These are phyloP conservation scores for Dothidotthia symphoricarpi DNA, from an alignment of 2,329 filamentous ascomycete species.

Conservation along the genomic window DNA sequence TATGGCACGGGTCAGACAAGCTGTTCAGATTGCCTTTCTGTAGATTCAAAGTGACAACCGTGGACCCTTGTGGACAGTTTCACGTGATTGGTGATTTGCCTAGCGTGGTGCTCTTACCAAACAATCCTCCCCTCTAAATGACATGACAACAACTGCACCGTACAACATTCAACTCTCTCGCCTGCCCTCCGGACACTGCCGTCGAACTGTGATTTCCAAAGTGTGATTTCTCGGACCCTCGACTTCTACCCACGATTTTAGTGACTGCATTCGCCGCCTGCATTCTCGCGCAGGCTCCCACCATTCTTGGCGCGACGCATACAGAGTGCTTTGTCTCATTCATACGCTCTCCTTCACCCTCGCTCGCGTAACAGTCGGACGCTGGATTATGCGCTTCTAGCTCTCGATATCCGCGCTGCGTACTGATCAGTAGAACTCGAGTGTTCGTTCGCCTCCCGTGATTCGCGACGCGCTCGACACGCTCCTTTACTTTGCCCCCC, in stretches of 20 bases:
- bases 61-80: too few species aligned
- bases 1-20: too few species aligned
- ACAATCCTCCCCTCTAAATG: constrained; percentile 11
- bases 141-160: constrained; percentile 3
- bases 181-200: not conserved
- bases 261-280: constrained; percentile 5
- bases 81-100: not conserved
- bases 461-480: constrained; percentile 19
- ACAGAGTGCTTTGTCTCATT: constrained; percentile 2
- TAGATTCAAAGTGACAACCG: too few species aligned
- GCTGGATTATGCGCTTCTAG: constrained; percentile 5
- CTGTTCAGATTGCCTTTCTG: not conserved
- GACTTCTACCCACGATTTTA: too few species aligned
- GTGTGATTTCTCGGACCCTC: not conserved
- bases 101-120: constrained; percentile 9
- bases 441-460: constrained; percentile 1
- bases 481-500: constrained; percentile 6
- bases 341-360: not conserved
- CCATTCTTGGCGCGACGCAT: constrained; percentile 4
- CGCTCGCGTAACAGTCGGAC: not conserved
- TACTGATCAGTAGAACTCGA: constrained; percentile 1
- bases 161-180: not conserved
- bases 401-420: not conserved
- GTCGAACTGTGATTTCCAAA: not conserved
- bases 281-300: not conserved